Conservation (phyloP, 2,329 filamentous ascomycete species). For the Alternaria metachromatica region DNA sequence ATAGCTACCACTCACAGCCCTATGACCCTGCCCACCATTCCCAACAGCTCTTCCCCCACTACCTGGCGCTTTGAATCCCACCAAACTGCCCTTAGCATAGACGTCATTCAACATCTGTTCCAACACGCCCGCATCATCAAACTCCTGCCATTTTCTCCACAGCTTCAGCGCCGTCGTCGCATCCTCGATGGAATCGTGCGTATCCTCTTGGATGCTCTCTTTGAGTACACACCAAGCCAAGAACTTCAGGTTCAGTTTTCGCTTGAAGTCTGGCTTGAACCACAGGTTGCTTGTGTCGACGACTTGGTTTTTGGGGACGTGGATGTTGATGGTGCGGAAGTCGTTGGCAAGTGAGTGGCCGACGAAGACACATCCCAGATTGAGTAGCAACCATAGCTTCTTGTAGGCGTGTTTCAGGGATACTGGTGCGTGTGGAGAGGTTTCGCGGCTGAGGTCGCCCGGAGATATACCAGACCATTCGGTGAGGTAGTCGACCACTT, state of each 20-base stretch:
- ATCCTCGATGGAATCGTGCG: slow-evolving; percentile 95
- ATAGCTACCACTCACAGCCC: not conserved
- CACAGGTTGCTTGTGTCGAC: slow-evolving; percentile 95
- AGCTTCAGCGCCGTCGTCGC: slow-evolving; percentile 88
- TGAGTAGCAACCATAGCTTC: slow-evolving; percentile 95
- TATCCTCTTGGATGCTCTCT: slow-evolving; percentile 91
- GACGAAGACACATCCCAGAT: slow-evolving; percentile 91
- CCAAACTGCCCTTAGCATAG: slow-evolving; percentile 69
- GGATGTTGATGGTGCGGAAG: slow-evolving; percentile 97
- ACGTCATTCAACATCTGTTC: slow-evolving; percentile 87
- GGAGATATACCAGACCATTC: slow-evolving; percentile 90
- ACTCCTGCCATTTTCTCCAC: slow-evolving; percentile 90
- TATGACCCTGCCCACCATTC: slow-evolving; percentile 8
- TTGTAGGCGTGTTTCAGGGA: slow-evolving; percentile 93
- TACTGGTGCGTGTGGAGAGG: slow-evolving; percentile 82
- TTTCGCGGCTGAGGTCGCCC: slow-evolving; percentile 80
- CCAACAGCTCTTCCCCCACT: slow-evolving; percentile 23
- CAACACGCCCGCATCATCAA: slow-evolving; percentile 81
- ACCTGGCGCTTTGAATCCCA: slow-evolving; percentile 50
- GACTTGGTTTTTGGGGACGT: slow-evolving; percentile 86
- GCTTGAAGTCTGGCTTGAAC: slow-evolving; percentile 77
- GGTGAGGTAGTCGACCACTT: slow-evolving; percentile 93
- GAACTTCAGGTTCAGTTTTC: slow-evolving; percentile 91
- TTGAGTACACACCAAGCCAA: slow-evolving; percentile 86
- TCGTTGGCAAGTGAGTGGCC: slow-evolving; percentile 94